Base-by-base conservation (phyloP, 805 yeast species). In the Candida khao-thaluensis region DNA sequence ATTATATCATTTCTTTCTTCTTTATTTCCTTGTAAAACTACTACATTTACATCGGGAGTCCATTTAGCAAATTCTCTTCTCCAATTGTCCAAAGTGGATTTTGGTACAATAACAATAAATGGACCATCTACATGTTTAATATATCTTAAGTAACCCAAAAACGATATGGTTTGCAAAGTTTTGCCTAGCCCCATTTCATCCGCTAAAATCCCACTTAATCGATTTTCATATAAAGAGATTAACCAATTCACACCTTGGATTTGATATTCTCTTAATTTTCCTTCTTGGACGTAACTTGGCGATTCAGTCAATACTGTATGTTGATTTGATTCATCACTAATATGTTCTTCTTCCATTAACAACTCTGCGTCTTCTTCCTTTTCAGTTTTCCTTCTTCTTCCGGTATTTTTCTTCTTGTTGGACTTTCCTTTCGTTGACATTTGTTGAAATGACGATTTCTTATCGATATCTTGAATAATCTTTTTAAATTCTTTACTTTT, bases 121-220 rank as follows among this genome's bases (percentile, higher is more conserved):
- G 99, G 99, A 0, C 99, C 99, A 45, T 82, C 84, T 11, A 90
- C 76, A 20, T 79, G 76, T 51, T 81, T 81, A 39, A 81, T 69
- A 56, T 87, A 88, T 47, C 97, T 76, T 44, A 93, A 63, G 57
- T 85, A 88, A 0, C 97, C 98, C 35, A 91, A 65, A 52, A 91
- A 93, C 1, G 98, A 79, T 33, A 91, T 88, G 0, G 98, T 91
- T 63, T 91, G 99, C 41, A 93, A 68, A 4, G 99, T 91, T 62
- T 91, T 91, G 41, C 99, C 99, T 28, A 91, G 72, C 2, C 99
- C 99, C 99, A 93, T 91, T 60, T 91, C 99, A 64, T 91, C 99
- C 9, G 99, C 99, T 35, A 91, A 66, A 32, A 91, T 93, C 15
- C 99, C 99, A 7, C 95, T 84, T 30, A 91, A 72, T 51, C 84